Evolutionary conservation across 2,329 filamentous ascomycete genomes (phyloP).

Genomic region (Talaromyces marneffei): DNA sequence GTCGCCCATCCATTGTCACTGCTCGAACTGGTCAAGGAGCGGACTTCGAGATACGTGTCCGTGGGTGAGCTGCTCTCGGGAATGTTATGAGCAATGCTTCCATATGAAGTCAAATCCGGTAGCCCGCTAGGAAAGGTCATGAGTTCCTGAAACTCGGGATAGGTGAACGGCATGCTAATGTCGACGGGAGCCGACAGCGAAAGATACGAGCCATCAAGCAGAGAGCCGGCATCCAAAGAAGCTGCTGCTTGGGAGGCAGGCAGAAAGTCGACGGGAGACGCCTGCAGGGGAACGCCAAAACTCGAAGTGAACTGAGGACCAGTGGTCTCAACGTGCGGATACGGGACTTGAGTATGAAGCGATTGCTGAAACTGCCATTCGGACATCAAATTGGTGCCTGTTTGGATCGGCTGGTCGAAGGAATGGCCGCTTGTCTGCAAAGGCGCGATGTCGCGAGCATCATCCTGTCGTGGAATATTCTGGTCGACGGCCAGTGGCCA

Average conservation of each 20-base stretch:
- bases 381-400: conserved; percentile 40
- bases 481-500: conserved; percentile 43
- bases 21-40: conserved; percentile 72
- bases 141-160: conserved; percentile 13
- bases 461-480: conserved; percentile 18
- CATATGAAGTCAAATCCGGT: conserved; percentile 59
- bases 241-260: conserved; percentile 51
- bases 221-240: conserved; percentile 52
- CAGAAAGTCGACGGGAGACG: conserved; percentile 49
- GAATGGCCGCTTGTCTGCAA: conserved; percentile 41
- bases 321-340: conserved; percentile 48
- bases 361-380: conserved; percentile 44
- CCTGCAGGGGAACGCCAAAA: conserved; percentile 45
- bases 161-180: conserved; percentile 30
- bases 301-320: conserved; percentile 52
- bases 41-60: conserved; percentile 75
- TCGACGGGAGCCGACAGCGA: conserved; percentile 53
- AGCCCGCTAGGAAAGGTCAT: conserved; percentile 71
- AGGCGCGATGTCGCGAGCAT: conserved; percentile 37
- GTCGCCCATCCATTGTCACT: conserved; percentile 84
- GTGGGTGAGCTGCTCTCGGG: conserved; percentile 61
- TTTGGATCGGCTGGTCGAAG: conserved; percentile 39
- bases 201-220: conserved; percentile 60
- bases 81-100: conserved; percentile 39
- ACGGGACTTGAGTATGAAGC: conserved; percentile 34